These are phyloP conservation scores for Pleurotus djamor DNA, from an alignment of 768 basidiomycete genomes.

Conservation along the genomic window DNA sequence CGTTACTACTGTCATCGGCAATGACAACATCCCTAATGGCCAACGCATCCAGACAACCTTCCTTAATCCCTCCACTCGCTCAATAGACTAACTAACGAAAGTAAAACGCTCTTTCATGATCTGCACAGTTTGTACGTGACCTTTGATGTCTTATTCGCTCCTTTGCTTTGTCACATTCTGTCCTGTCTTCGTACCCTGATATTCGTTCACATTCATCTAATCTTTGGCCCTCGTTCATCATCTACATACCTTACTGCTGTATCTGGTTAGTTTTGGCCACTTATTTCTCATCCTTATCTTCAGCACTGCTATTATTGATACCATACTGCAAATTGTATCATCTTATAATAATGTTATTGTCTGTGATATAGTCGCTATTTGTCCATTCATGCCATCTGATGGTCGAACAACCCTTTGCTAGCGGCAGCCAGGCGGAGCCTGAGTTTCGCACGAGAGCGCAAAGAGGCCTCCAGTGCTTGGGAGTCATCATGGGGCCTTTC, in stretches of 20 bases:
- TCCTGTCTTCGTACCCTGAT: slow-evolving; percentile 1
- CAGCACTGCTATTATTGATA: not conserved
- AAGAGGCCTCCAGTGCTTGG: slow-evolving; percentile 34
- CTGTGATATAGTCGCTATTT: not conserved
- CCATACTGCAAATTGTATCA: slow-evolving; percentile 1
- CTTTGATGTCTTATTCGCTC: not conserved
- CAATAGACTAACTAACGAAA: slow-evolving; percentile 6
- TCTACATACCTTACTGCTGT: slow-evolving; percentile 6
- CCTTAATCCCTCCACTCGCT: not conserved
- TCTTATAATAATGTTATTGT: not conserved
- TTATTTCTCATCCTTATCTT: slow-evolving; percentile 1
- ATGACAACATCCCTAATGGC: slow-evolving; percentile 3
- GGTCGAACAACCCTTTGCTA: slow-evolving; percentile 19
- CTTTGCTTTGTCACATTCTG: not conserved
- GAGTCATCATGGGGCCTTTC: slow-evolving; percentile 16
- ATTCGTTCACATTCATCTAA: not conserved
- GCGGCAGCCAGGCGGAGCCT: slow-evolving; percentile 46
- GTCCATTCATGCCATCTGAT: not conserved
- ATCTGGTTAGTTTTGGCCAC: slow-evolving; percentile 3
- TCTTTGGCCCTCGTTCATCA: not conserved
- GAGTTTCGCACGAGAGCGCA: slow-evolving; percentile 47
- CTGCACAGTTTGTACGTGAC: not conserved
- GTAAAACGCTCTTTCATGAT: slow-evolving; percentile 5
- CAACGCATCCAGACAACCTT: not conserved
- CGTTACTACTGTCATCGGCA: slow-evolving; percentile 26